Evolutionary conservation across 1,284 basidiomycete species (phyloP).

Genomic region (Cyathus olla): DNA sequence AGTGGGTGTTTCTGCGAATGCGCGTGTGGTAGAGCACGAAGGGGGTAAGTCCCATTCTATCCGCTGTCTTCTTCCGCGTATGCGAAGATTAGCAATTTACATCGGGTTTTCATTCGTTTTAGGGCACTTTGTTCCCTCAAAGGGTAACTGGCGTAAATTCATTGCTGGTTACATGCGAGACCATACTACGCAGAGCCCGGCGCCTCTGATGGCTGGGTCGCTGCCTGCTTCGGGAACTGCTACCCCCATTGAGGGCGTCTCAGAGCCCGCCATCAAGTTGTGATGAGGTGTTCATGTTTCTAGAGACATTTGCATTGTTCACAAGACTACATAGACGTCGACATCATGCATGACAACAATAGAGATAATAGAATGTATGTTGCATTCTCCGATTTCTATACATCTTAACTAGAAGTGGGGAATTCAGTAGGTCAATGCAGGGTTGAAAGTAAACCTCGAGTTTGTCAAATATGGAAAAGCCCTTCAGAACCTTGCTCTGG

Average conservation of each 20-base stretch:
- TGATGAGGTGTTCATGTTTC: too few species aligned
- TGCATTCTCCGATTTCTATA: too few species aligned
- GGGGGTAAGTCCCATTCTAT: slow-evolving; percentile 63
- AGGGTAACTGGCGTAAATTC: slow-evolving; percentile 80
- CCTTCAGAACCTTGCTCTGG: too few species aligned
- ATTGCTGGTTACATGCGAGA: slow-evolving; percentile 55
- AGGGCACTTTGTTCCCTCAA: slow-evolving; percentile 88
- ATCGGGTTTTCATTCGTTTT: not conserved
- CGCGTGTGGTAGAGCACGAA: slow-evolving; percentile 77
- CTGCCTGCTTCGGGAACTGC: slow-evolving; percentile 37
- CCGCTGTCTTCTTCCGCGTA: not conserved
- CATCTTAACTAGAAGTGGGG: too few species aligned
- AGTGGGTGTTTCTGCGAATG: slow-evolving; percentile 66
- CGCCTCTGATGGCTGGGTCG: slow-evolving; percentile 33
- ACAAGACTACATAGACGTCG: too few species aligned
- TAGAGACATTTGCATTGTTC: too few species aligned
- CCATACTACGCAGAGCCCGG: slow-evolving; percentile 38
- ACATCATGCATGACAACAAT: too few species aligned
- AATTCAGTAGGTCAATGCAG: too few species aligned
- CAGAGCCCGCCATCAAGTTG: too few species aligned
- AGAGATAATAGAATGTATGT: too few species aligned
- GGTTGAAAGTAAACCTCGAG: too few species aligned
- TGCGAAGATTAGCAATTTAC: not conserved
- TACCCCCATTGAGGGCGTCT: slow-evolving; percentile 25
- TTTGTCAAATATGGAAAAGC: too few species aligned